Evolutionary conservation across 169 alveolate species (phyloP), one percentile per base, ranked within the genome.

Genomic region (Plasmodium chabaudi): DNA sequence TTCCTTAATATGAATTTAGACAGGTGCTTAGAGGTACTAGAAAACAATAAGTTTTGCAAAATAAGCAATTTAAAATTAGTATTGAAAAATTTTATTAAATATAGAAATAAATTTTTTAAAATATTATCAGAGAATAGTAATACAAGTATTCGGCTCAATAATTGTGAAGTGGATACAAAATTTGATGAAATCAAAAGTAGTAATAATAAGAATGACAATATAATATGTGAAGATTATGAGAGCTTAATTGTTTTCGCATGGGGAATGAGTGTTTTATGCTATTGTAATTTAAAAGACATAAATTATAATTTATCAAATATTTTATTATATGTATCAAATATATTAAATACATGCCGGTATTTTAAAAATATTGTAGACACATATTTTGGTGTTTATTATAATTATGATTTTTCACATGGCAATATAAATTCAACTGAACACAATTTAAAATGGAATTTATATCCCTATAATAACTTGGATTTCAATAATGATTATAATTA

Each of bases 231-330:
- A 7, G 60, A 46, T 57, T 69, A 79, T 69, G 89, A 65, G 47
- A 23, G 42, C 46, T 47, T 57, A 7, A 79, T 79, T n/a, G 56
- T 65, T 23, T 79, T 61, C 60, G 82, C 72, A 55, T 79, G 89
- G 89, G 82, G 89, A 23, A 34, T 79, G 39, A 60, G 89, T 56
- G 53, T 67, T 55, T 59, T 79, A 67, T 65, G 71, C 53, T 79
- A 65, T 27, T 57, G 89, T 13, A 79, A 79, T 55, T 47, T 79
- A 63, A 19, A 15, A 65, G 89, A 79, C 17, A 69, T 79, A 17
- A 65, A 67, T 15, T 79, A 79, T 44, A 79, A 79, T 57, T 13
- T 79, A 5, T 79, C 72, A 21, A 39, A 15, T 17, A 59, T 79
- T 46, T 59, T 79, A 25, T 79, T 79, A 15, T 57, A 79, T 57